These are phyloP conservation scores for Fusarium chuoi DNA, from an alignment of 2,329 filamentous ascomycete genomes.

Conservation along the genomic window DNA sequence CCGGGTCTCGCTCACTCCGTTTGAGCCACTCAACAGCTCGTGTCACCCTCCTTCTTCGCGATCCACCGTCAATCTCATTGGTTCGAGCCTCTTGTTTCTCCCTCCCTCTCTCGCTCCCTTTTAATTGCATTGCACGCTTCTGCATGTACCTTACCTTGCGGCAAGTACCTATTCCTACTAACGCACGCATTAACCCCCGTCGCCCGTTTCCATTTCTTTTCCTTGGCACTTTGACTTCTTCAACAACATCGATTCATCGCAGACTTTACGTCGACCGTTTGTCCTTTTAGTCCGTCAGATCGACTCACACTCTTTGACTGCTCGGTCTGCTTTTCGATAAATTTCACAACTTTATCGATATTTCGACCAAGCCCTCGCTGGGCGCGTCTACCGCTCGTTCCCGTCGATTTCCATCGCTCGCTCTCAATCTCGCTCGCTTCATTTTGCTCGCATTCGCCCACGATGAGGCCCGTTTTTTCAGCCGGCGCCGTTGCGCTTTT, in stretches of 20 bases:
- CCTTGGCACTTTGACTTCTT: conserved; percentile 41
- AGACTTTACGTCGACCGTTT: conserved; percentile 20
- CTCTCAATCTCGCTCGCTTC: conserved; percentile 16
- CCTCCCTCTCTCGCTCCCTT: conserved; percentile 21
- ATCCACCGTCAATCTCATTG: conserved; percentile 31
- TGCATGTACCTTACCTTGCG: conserved; percentile 3
- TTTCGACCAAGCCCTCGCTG: conserved; percentile 19
- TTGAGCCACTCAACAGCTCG: conserved; percentile 28
- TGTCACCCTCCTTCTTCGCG: conserved; percentile 33
- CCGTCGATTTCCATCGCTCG: neutral
- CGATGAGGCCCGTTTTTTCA: conserved; percentile 39
- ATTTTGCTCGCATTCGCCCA: neutral
- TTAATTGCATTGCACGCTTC: conserved; percentile 25
- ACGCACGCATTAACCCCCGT: conserved; percentile 20
- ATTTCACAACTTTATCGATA: neutral
- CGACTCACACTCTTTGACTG: conserved; percentile 7
- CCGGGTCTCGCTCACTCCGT: conserved; percentile 14
- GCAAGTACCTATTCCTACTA: conserved; percentile 10
- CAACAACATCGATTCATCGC: conserved; percentile 38
- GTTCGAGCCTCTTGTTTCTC: conserved; percentile 23
- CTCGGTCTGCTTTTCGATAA: conserved; percentile 3
- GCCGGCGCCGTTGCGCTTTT: conserved; percentile 39
- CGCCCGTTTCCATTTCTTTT: conserved; percentile 35
- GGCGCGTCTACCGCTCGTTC: conserved; percentile 33
- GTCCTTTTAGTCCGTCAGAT: conserved; percentile 6